Conservation (phyloP, 2,329 filamentous ascomycete species). For the Teratosphaeria pseudoeucalypti region DNA sequence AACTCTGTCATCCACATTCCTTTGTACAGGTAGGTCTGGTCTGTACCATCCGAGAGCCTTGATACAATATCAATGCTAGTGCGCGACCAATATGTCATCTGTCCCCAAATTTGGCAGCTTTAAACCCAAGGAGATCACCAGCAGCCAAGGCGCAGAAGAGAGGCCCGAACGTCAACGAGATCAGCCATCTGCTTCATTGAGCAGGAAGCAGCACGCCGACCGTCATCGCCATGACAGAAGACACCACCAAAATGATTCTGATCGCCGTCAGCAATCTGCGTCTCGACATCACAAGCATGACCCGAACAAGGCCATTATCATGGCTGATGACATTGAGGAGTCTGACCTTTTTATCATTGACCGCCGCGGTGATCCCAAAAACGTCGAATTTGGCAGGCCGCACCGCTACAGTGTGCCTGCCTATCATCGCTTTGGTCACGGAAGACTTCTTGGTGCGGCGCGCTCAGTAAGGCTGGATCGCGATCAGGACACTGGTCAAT, state of each 20-base stretch:
- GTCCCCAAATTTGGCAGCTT: slow-evolving; percentile 70
- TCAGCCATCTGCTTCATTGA: not conserved
- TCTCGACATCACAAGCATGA: not conserved
- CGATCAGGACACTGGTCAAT: slow-evolving; percentile 44
- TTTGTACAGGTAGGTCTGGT: not conserved
- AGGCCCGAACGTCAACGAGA: not conserved
- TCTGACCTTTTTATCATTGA: slow-evolving; percentile 52
- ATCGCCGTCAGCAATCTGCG: not conserved
- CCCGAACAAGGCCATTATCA: not conserved
- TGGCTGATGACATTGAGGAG: slow-evolving; percentile 12
- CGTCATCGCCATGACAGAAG: not conserved
- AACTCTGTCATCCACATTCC: not conserved
- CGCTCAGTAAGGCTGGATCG: slow-evolving; percentile 56
- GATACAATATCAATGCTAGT: not conserved
- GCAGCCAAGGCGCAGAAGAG: slow-evolving; percentile 4
- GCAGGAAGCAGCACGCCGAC: not conserved
- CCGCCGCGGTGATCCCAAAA: slow-evolving; percentile 64
- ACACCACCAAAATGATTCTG: not conserved
- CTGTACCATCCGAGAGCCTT: not conserved
- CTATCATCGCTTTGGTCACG: slow-evolving; percentile 60
- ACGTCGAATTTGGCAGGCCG: slow-evolving; percentile 61
- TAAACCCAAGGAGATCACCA: slow-evolving; percentile 38
- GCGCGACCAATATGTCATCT: slow-evolving; percentile 6
- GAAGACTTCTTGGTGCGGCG: slow-evolving; percentile 58
- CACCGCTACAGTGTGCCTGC: slow-evolving; percentile 61